Conservation (phyloP, 2,329 filamentous ascomycete species). For the Huntiella abstrusa region DNA sequence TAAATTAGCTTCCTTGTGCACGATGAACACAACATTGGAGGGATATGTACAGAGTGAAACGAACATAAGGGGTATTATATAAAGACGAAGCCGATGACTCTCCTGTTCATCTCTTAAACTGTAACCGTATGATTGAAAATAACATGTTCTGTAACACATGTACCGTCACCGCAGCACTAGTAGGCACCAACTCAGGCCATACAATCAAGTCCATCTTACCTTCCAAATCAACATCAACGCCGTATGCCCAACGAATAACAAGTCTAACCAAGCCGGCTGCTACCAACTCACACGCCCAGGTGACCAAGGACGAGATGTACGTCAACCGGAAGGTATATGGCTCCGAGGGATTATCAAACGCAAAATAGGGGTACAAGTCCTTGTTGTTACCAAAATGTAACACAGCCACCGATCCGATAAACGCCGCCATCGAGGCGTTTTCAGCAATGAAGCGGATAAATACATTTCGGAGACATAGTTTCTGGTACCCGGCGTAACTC, state of each 20-base stretch:
- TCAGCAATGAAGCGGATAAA: constrained; percentile 50
- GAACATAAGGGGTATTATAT: constrained; percentile 2
- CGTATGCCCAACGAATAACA: constrained; percentile 38
- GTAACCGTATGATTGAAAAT: constrained; percentile 47
- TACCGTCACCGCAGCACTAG: constrained; percentile 44
- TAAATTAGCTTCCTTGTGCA: too few species aligned
- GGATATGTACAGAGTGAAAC: not conserved
- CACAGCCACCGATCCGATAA: constrained; percentile 45
- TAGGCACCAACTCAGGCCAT: constrained; percentile 49
- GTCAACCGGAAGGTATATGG: constrained; percentile 45
- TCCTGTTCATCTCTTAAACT: constrained; percentile 24
- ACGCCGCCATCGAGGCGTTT: constrained; percentile 49
- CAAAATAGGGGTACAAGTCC: constrained; percentile 50
- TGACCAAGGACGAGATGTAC: constrained; percentile 42
- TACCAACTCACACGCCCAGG: constrained; percentile 47
- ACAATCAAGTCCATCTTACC: constrained; percentile 44
- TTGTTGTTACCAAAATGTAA: constrained; percentile 49
- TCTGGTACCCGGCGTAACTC: constrained; percentile 44
- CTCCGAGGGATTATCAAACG: constrained; percentile 34
- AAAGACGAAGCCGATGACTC: not conserved
- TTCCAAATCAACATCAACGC: constrained; percentile 43
- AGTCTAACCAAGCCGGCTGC: constrained; percentile 41
- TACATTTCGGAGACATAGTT: constrained; percentile 45
- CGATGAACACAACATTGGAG: not conserved
- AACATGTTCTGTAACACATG: constrained; percentile 56